phyloP scores from a whole-genome alignment of 2,329 filamentous ascomycete genomes.

The Ceratocystis albifundus region DNA sequence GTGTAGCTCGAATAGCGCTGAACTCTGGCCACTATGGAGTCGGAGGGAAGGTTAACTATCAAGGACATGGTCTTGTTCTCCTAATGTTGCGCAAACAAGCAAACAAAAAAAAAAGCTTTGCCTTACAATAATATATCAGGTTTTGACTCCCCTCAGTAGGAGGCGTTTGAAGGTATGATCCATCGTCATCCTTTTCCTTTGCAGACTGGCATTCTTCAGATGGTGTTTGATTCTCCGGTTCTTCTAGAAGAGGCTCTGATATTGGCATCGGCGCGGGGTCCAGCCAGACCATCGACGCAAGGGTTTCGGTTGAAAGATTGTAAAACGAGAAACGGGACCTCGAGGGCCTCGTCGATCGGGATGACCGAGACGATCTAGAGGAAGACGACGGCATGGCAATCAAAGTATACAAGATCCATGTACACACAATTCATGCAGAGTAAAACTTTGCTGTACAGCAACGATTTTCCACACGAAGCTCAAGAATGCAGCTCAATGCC shows the following conservation, averaged over 20 bases:
- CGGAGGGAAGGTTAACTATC: background rate
- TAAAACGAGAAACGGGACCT: constrained; percentile 20
- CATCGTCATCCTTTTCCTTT: constrained; percentile 34
- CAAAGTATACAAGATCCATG: too few relatives aligned
- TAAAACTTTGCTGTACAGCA: background rate
- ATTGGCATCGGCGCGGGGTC: constrained; percentile 81
- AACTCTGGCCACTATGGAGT: constrained; percentile 51
- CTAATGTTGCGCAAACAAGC: background rate
- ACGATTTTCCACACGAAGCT: too few relatives aligned
- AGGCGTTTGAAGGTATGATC: constrained; percentile 42
- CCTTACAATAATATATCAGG: constrained; percentile 58
- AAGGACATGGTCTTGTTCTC: background rate
- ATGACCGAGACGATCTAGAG: constrained; percentile 15
- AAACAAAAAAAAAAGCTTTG: too few relatives aligned
- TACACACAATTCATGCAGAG: background rate
- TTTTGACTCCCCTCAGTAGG: constrained; percentile 28
- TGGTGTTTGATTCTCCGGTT: constrained; percentile 36
- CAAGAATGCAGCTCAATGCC: too few relatives aligned
- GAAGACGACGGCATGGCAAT: constrained; percentile 11
- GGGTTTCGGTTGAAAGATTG: constrained; percentile 19
- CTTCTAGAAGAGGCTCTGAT: constrained; percentile 39
- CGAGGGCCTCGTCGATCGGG: constrained; percentile 12
- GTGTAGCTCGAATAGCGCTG: constrained; percentile 87
- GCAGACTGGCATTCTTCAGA: constrained; percentile 32
- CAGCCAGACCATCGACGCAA: constrained; percentile 55